Evolutionary conservation across 2,329 filamentous ascomycete species (phyloP), one percentile per base, ranked within the genome.

Genomic region (Sporothrix globosa): DNA sequence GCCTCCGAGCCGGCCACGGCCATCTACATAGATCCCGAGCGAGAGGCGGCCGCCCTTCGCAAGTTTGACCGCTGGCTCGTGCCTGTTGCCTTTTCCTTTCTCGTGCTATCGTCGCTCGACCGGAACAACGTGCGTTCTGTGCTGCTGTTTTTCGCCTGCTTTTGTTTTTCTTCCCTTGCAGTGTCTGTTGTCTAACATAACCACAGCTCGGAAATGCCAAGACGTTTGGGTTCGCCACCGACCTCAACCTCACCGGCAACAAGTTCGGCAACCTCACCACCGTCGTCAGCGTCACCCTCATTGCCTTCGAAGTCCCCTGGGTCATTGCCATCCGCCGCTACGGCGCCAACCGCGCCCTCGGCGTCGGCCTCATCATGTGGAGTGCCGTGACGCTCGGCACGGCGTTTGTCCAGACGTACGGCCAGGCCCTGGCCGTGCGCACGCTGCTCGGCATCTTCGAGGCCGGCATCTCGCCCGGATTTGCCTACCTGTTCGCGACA

Each of bases 401-500:
- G 0, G 72, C 50, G 34, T 73, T 73, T 54, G 60, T 72, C 10
- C 54, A 66, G 21, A 73, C 61, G 34, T 73, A 73, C 67, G 19
- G 19, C 17, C 70, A 72, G 44, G 69, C 61, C 5, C 48, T 73
- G 34, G 72, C 69, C 7, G 53, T 60, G 3, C 72, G 72, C n/a
- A 50, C 69, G 24, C 53, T 72, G 21, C 67, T 73, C 27, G 72
- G 72, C 27, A 30, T 69, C 19, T 74, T 74, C 56, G 77, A 78
- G 69, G 75, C 76, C 14, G 77, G 76, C 30, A 67, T 78, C 34
- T 73, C 77, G 14, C 77, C 76, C 6, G 76, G 75, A 46, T 73
- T 75, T 52, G 70, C 74, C 10, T 78, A 77, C 68, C 70, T 77
- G 44, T 76, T 78, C 39, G 72, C 74, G 2, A 77, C 77, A 72